These are phyloP conservation scores for Penicillium sp. DNA, from an alignment of 2,329 filamentous ascomycete genomes.

Conservation along the genomic window DNA sequence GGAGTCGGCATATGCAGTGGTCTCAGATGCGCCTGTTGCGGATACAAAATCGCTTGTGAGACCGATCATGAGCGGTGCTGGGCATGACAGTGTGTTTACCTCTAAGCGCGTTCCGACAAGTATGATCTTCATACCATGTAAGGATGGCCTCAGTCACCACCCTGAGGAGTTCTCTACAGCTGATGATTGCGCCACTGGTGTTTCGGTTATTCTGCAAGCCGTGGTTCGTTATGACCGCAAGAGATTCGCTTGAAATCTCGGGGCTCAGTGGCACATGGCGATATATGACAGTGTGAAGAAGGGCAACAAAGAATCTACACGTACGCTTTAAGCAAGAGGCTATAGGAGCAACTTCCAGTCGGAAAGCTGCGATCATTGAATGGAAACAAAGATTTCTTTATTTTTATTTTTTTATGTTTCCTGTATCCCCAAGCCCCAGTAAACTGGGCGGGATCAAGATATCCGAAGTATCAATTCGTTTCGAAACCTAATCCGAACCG, in stretches of 20 bases:
- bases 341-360: constrained; percentile 3
- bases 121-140: constrained; percentile 69
- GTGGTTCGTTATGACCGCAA: constrained; percentile 38
- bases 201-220: constrained; percentile 43
- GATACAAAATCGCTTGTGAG: constrained; percentile 48
- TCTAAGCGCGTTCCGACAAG: constrained; percentile 62
- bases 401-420: constrained; percentile 23
- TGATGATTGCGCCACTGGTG: constrained; percentile 61
- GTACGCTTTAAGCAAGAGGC: background rate
- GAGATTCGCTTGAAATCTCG: constrained; percentile 39
- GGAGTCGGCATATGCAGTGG: constrained; percentile 59
- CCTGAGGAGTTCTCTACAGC: constrained; percentile 63
- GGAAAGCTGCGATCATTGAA: constrained; percentile 32
- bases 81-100: constrained; percentile 66
- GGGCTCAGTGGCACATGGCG: background rate
- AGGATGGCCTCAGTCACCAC: constrained; percentile 65
- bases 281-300: background rate
- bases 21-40: constrained; percentile 50
- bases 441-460: constrained; percentile 18
- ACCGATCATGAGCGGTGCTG: constrained; percentile 64
- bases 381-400: constrained; percentile 28
- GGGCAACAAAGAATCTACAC: background rate
- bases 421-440: constrained; percentile 25
- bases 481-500: constrained; percentile 33
- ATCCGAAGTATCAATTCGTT: constrained; percentile 28